Evolutionary conservation across 352 stramenopile species (phyloP), one percentile per base, ranked within the genome.

Genomic region (Globisporangium takayamanum): DNA sequence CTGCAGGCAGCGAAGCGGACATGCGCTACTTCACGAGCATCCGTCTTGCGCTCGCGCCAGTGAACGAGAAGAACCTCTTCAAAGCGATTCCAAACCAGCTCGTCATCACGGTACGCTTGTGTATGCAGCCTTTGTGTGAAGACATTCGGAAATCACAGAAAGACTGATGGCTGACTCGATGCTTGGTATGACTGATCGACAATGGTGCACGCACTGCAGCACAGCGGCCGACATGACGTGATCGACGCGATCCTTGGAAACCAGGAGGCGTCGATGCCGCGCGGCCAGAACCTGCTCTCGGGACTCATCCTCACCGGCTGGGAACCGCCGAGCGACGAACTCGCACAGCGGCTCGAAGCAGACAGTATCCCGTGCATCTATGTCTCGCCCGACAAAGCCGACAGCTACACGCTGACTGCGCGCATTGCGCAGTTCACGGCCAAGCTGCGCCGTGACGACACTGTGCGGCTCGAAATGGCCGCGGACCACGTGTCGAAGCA

Each of bases 311-410:
- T 94, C 53, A 94, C 84, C 6, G 84, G 84, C 12, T 94, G 84
- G 84, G 74, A 92, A 51, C 80, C 80, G 8, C 82, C 84, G 11
- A 90, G 72, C 56, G 72, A 72, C 42, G 77, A 82, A 53, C 74
- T 94, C 26, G 72, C 79, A 18, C 65, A 73, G 45, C 77, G 78
- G 42, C 73, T 94, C 28, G 78, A 94, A n/a, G 72, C 72, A 12
- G 82, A 88, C 68, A 90, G 86, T 58, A 94, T 92, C 57, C 84
- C 84, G 51, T 94, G 84, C 68, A 94, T 94, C 56, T 94, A 94
- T 64, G 82, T 92, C 33, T 83, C 84, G 16, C 84, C 84, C 3
- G 74, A 87, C 52, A 87, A 85, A 61, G 84, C 82, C 44, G 84
- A 94, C 68, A 94, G 84, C 78, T 94, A 92, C 74, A 92, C 80